Base-by-base conservation (phyloP, 345 rosid genomes). In the Alliaria petiolata region DNA sequence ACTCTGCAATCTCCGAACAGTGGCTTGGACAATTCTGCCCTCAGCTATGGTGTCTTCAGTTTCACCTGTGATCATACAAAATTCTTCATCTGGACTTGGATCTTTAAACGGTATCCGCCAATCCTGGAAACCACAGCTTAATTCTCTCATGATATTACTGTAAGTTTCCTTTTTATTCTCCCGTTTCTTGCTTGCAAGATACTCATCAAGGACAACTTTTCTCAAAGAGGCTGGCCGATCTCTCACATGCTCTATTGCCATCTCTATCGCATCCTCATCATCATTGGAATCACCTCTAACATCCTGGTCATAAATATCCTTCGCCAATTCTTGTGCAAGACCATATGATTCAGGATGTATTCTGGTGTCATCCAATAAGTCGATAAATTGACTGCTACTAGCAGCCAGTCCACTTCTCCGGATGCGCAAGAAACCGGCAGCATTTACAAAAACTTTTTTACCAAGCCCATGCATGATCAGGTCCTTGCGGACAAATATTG, bases 311-410 rank as follows among this genome's bases (percentile, higher is more conserved):
- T 83, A 95, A 44, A 92, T 85, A 82, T 81, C 95, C 75, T 88
- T 91, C 1, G 99, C 98, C 87, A 95, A 76, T 78, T 95, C 98
- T 62, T 87, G 93, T 0, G 98, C 99, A 51, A 88, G 89, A 38
- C 81, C 78, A 80, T 88, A 95, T 49, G 98, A 95, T 78, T 95
- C 98, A 1, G 99, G 99, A 81, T 95, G 97, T 71, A 95, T 95
- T 78, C 99, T 80, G 16, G 99, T 95, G 76, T 92, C 99, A 82
- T 95, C 99, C 81, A 95, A 77, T 74, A 92, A 83, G 79, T 95
- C 99, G 54, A 95, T 88, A 74, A 84, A 95, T 69, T 90, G 99
- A 79, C 92, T 92, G 78, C 96, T 87, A 81, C 84, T 90, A 57
- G 93, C 96, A 53, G 98, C 99, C 75, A 85, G 83, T 50, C 98